A percentile compares a stretch with the other conserved stretches of the same genome.
phyloP scores from a whole-genome alignment of 139 green algal species.

The Yamagishiella unicocca region DNA sequence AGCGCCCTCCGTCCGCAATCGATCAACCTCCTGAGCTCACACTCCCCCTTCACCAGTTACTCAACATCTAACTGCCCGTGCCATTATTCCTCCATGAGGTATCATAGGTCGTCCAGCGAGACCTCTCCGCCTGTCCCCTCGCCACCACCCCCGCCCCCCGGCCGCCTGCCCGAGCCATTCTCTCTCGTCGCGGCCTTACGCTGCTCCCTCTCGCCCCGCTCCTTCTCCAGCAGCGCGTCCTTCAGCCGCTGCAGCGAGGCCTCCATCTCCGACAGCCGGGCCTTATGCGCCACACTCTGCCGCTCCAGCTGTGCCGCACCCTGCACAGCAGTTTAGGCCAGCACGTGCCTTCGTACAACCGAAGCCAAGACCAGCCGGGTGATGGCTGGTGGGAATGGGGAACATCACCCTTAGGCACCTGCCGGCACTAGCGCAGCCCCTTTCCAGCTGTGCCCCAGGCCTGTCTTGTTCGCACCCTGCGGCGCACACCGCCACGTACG shows the following conservation, averaged over 20 bases:
- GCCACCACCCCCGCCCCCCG: not conserved
- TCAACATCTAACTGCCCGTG: too few species aligned
- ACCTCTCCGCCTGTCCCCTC: not conserved
- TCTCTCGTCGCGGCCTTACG: not conserved
- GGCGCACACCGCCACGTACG: not conserved
- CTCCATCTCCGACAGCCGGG: slow-evolving; percentile 25
- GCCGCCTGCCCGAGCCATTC: not conserved
- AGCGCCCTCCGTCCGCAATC: too few species aligned
- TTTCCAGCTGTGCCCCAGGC: too few species aligned
- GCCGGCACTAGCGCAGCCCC: too few species aligned
- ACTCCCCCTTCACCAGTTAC: too few species aligned
- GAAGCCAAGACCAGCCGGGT: not conserved
- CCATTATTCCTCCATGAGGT: too few species aligned
- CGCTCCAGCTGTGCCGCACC: slow-evolving; percentile 21
- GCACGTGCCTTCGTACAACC: too few species aligned
- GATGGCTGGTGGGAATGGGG: too few species aligned
- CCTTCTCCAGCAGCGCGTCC: slow-evolving; percentile 18
- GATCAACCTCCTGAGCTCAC: too few species aligned
- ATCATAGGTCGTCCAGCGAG: slow-evolving; percentile 9
- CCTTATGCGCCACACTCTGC: not conserved
- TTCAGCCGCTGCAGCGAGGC: slow-evolving; percentile 18
- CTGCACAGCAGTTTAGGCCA: too few species aligned
- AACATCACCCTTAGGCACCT: too few species aligned
- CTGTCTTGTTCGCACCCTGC: too few species aligned
- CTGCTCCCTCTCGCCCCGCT: slow-evolving; percentile 15